Base-by-base conservation (phyloP, 73 alveolate species). In the Effrenium voratum region DNA sequence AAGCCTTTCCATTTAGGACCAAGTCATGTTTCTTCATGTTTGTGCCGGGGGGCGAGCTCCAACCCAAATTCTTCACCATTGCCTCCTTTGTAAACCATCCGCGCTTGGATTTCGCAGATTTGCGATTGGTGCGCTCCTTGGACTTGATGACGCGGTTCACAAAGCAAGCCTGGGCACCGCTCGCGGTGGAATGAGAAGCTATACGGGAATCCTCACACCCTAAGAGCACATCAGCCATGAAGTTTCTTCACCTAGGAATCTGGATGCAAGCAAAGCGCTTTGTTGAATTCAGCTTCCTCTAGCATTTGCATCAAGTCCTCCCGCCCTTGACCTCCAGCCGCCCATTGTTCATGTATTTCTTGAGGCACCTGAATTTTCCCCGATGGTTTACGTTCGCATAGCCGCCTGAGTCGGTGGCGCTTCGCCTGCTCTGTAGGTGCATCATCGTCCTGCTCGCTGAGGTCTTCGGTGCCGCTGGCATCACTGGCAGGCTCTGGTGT, bases 51-150 rank as follows among this genome's bases (percentile, higher is more conserved):
- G 24, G 41, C 86, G 41, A 26, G 26, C 86, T 75, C 86, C 86
- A 75, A n/a, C 36, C 36, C 86, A 75, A 75, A 8, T 6, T 59
- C 41, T 22, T 38, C 50, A 59, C 3, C 86, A 75, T 75, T 3
- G 86, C 86, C 13, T 75, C 86, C 38, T 75, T 75, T 6, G 86
- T 75, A 45, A 40, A 75, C 86, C 86, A 75, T 5, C 86, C 86
- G 1, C 86, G 55, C 40, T 41, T 75, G 40, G 36, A 40, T 5
- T 12, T 2, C 59, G 13, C 5, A 5, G 60, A 40, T 4, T 6
- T 34, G 40, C 22, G 3, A 59, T 75, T 75, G 30, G 86, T 75
- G 60, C 41, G 36, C 40, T n/a, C 16, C 30, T 40, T 34, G 26
- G 59, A 6, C 38, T 75, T 75, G 60, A 59, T 75, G 60, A 75